These are phyloP conservation scores for Tylopilus sp. DNA, from an alignment of 768 basidiomycete genomes.

Conservation along the genomic window DNA sequence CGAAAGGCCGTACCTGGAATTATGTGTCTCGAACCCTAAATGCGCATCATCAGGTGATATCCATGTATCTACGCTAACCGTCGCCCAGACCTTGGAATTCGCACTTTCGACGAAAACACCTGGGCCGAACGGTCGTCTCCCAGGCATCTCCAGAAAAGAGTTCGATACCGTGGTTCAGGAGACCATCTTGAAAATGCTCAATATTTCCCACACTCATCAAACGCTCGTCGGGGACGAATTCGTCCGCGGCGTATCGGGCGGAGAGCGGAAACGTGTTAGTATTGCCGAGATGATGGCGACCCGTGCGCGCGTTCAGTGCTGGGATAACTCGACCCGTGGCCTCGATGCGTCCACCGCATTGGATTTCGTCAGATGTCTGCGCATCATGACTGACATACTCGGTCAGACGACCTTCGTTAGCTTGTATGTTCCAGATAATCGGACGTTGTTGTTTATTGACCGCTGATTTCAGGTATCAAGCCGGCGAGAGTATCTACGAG, in stretches of 20 bases:
- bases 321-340: constrained; percentile 82
- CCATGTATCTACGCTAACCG: constrained; percentile 80
- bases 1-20: neutral
- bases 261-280: constrained; percentile 76
- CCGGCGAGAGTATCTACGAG: constrained; percentile 73
- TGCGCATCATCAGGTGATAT: constrained; percentile 54
- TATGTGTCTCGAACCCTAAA: neutral
- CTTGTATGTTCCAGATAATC: constrained; percentile 41
- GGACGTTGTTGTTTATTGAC: neutral
- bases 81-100: constrained; percentile 71
- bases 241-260: constrained; percentile 77
- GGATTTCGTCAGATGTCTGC: constrained; percentile 76
- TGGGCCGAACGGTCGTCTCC: constrained; percentile 69
- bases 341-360: constrained; percentile 85
- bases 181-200: constrained; percentile 72
- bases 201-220: constrained; percentile 72
- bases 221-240: constrained; percentile 88
- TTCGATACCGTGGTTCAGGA: constrained; percentile 57
- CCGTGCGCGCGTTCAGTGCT: constrained; percentile 74
- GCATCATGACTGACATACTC: constrained; percentile 81
- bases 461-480: constrained; percentile 55
- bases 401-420: constrained; percentile 79
- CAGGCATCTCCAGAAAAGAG: constrained; percentile 57
- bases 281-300: constrained; percentile 88
- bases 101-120: constrained; percentile 74